Conservation (phyloP, 106 monocot genomes). For the Vanilla planifolia region DNA sequence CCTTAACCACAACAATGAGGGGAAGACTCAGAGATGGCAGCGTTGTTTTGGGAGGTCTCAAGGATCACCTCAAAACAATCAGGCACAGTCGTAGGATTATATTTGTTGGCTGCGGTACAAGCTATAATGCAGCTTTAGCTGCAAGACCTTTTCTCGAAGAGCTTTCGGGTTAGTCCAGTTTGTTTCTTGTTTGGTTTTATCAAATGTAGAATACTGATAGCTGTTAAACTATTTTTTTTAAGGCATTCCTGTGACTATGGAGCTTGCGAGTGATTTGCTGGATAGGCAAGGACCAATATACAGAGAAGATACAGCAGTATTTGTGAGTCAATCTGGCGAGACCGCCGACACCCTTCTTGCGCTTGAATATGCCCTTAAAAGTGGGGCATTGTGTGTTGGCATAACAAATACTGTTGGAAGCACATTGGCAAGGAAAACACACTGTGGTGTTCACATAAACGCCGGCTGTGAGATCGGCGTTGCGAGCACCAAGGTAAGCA, state of each 20-base stretch:
- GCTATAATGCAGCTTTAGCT: constrained; percentile 96
- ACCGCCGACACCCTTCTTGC: constrained; percentile 94
- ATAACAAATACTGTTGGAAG: constrained; percentile 98
- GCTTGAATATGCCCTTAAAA: constrained; percentile 88
- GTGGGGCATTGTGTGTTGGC: constrained; percentile 94
- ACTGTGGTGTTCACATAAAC: constrained; percentile 97
- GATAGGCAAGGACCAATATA: constrained; percentile 87
- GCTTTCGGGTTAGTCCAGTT: constrained; percentile 54
- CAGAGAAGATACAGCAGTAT: constrained; percentile 87
- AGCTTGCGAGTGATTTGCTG: constrained; percentile 87
- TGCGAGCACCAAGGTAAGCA: constrained; percentile 87
- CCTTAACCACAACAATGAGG: constrained; percentile 96
- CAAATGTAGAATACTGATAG: constrained; percentile 3
- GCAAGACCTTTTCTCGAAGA: constrained; percentile 89
- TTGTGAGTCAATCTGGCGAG: constrained; percentile 98
- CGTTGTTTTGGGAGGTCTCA: constrained; percentile 84
- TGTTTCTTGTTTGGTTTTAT: background rate
- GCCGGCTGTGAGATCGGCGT: constrained; percentile 99
- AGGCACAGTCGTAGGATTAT: constrained; percentile 89
- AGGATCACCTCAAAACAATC: constrained; percentile 83
- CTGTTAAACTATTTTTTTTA: constrained; percentile 2
- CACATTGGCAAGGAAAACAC: constrained; percentile 86
- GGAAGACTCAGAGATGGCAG: constrained; percentile 76
- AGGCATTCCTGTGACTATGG: constrained; percentile 94
- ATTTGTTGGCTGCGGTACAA: constrained; percentile 96